A percentile compares a stretch with the other conserved stretches of the same genome.
phyloP scores from a whole-genome alignment of 805 yeast genomes.

The Lipomyces spencermartinsiae region DNA sequence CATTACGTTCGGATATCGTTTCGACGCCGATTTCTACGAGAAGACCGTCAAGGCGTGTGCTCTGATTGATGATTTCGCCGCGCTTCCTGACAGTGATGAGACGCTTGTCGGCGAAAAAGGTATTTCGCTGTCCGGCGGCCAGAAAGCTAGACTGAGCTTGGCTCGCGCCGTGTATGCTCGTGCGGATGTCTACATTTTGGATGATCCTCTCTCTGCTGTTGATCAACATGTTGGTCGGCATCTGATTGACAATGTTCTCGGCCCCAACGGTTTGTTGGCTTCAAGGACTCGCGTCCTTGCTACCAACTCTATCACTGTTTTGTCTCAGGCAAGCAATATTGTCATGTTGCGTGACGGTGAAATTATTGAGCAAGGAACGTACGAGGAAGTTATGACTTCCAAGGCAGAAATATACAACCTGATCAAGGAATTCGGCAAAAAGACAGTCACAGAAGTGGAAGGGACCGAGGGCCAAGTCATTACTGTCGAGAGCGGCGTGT shows the following conservation, averaged over 20 bases:
- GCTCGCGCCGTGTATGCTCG: constrained; percentile 96
- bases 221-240: constrained; percentile 96
- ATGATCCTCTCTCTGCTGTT: constrained; percentile 94
- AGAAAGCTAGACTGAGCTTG: constrained; percentile 90
- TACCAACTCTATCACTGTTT: constrained; percentile 83
- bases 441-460: constrained; percentile 27
- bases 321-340: constrained; percentile 74
- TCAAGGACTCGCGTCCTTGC: constrained; percentile 80
- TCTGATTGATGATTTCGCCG: constrained; percentile 73
- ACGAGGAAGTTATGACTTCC: constrained; percentile 39
- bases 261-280: constrained; percentile 76
- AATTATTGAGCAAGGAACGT: constrained; percentile 49
- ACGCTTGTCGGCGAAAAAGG: constrained; percentile 98
- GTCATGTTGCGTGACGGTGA: constrained; percentile 64
- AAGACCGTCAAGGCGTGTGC: constrained; percentile 89
- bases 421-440: constrained; percentile 41
- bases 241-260: constrained; percentile 79
- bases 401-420: constrained; percentile 36
- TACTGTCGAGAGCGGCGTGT: constrained; percentile 16
- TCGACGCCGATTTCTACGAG: constrained; percentile 80
- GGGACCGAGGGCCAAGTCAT: constrained; percentile 14
- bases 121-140: constrained; percentile 95
- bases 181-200: constrained; percentile 88
- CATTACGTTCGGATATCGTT: constrained; percentile 85
- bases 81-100: constrained; percentile 85